Conservation (phyloP, 176 grass and related monocot species). For the Musa schizocarpa region DNA sequence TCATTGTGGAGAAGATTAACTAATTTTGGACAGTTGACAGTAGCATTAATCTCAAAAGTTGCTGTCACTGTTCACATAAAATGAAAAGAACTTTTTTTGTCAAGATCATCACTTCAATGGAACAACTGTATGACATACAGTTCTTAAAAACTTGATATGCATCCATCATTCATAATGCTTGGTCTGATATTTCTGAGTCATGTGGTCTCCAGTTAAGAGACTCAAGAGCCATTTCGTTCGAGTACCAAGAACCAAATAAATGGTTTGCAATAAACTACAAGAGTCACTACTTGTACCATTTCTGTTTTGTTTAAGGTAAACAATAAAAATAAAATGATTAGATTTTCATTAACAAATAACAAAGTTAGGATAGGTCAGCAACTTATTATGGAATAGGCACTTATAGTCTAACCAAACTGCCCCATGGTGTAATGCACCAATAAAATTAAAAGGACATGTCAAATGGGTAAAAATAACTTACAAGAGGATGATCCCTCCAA, state of each 20-base stretch:
- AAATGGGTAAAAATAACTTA: slow-evolving; percentile 49
- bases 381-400: neutral
- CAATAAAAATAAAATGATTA: neutral
- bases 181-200: neutral
- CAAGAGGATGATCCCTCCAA: slow-evolving; percentile 93
- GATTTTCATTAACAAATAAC: neutral
- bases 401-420: neutral
- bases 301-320: neutral
- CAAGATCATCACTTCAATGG: neutral
- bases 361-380: neutral
- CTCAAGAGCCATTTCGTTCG: neutral
- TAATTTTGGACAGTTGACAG: neutral
- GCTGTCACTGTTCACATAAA: neutral
- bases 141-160: neutral
- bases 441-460: neutral
- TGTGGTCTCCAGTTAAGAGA: neutral
- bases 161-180: neutral
- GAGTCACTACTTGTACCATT: neutral
- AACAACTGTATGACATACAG: neutral
- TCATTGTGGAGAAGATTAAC: neutral
- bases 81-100: neutral
- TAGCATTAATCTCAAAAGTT: neutral
- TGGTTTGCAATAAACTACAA: no score
- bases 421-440: neutral
- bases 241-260: neutral